Evolutionary conservation across 2,329 filamentous ascomycete genomes (phyloP).

Genomic region (Trichoderma sp.): DNA sequence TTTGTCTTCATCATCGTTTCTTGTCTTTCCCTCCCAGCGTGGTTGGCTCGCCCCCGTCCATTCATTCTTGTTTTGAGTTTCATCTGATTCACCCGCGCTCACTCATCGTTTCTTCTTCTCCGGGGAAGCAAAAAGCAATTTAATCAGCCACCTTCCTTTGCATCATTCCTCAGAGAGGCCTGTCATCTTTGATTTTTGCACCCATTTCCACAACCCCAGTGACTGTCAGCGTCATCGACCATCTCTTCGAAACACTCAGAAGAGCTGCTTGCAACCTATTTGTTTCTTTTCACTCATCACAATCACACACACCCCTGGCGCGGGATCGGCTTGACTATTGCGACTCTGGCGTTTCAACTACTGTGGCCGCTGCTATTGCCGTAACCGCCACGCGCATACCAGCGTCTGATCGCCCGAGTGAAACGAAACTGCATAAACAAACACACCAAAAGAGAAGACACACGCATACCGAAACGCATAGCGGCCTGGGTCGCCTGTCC

Average conservation of each 20-base stretch:
- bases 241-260: not conserved
- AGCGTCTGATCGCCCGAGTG: slow-evolving; percentile 14
- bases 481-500: slow-evolving; percentile 7
- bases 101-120: slow-evolving; percentile 12
- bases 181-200: slow-evolving; percentile 24
- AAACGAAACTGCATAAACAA: slow-evolving; percentile 22
- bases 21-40: slow-evolving; percentile 13
- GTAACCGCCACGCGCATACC: slow-evolving; percentile 12
- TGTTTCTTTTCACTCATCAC: not conserved
- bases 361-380: not conserved
- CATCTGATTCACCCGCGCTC: slow-evolving; percentile 13
- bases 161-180: slow-evolving; percentile 26
- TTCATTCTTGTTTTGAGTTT: slow-evolving; percentile 21
- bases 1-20: slow-evolving; percentile 18
- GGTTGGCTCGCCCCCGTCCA: slow-evolving; percentile 17
- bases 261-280: not conserved
- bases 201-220: not conserved
- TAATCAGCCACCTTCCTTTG: slow-evolving; percentile 17
- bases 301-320: not conserved
- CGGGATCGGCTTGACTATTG: slow-evolving; percentile 23
- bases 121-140: not conserved
- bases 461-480: not conserved
- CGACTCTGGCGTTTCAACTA: slow-evolving; percentile 19
- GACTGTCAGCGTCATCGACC: slow-evolving; percentile 3
- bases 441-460: slow-evolving; percentile 5